A percentile compares a stretch with the other conserved stretches of the same genome.
phyloP scores from a whole-genome alignment of 305 asterid species.

The Fraxinus latifolia region DNA sequence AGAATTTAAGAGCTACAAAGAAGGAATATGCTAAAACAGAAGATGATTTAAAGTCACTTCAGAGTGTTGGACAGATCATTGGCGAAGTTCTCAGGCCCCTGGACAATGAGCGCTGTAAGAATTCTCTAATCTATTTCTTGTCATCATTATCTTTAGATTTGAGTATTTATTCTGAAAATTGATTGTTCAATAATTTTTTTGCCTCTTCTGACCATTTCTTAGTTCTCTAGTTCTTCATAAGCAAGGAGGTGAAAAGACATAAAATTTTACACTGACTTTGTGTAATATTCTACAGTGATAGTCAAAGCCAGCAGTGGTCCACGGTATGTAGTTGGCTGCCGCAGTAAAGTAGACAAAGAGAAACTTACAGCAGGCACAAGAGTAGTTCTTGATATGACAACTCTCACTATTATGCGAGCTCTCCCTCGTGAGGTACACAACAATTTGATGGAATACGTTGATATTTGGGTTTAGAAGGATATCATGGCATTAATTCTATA shows the following conservation, averaged over 20 bases:
- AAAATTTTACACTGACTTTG: constrained; percentile 5
- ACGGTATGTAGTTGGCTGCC: constrained; percentile 96
- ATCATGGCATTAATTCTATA: constrained; percentile 2
- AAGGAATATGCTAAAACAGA: constrained; percentile 90
- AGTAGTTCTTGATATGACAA: constrained; percentile 96
- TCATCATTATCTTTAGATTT: background rate
- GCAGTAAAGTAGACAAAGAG: constrained; percentile 93
- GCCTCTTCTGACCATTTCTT: background rate
- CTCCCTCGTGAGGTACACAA: constrained; percentile 89
- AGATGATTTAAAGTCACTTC: constrained; percentile 94
- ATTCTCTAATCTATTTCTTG: constrained; percentile 3
- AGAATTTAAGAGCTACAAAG: constrained; percentile 65
- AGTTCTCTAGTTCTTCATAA: constrained; percentile 4
- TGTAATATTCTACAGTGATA: constrained; percentile 52
- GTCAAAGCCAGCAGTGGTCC: constrained; percentile 99
- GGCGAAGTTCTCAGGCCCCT: constrained; percentile 97
- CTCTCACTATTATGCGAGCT: constrained; percentile 95
- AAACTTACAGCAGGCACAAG: constrained; percentile 81
- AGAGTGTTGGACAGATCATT: constrained; percentile 95
- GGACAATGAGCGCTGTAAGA: constrained; percentile 91
- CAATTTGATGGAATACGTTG: constrained; percentile 2
- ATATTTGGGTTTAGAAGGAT: constrained; percentile 15
- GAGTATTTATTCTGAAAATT: background rate
- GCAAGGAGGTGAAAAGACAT: background rate
- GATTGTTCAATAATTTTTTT: background rate